Percentiles rank a stretch among this genome's conserved stretches.
Conservation (phyloP, 257 asterid species). For the Eucommia ulmoides region DNA sequence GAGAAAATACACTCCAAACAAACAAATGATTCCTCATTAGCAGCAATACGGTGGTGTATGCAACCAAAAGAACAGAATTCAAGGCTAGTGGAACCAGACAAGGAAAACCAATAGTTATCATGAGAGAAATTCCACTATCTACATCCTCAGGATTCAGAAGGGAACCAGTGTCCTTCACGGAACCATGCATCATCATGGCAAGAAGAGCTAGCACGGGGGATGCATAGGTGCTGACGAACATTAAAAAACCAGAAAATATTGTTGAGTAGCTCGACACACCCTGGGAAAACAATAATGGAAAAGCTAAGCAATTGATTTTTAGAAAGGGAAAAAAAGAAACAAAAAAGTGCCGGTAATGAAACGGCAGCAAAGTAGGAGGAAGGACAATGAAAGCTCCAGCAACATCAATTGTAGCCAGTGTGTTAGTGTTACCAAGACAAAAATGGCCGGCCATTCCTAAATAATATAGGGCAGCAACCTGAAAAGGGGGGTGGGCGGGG, state of each 20-base stretch:
- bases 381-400: conserved; percentile 88
- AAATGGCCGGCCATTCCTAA: conserved; percentile 92
- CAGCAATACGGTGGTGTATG: conserved; percentile 56
- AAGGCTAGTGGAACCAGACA: conserved; percentile 65
- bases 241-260: conserved; percentile 61
- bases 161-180: conserved; percentile 22
- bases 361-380: background rate
- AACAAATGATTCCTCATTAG: conserved; percentile 84
- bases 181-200: conserved; percentile 42
- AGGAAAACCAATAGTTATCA: conserved; percentile 41
- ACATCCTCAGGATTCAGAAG: conserved; percentile 10
- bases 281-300: conserved; percentile 22
- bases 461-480: conserved; percentile 73
- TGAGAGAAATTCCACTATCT: conserved; percentile 33
- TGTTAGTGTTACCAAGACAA: conserved; percentile 90
- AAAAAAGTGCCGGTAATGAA: conserved; percentile 6
- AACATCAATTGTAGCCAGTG: conserved; percentile 86
- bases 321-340: background rate
- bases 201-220: conserved; percentile 68
- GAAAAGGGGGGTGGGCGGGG: too few species aligned
- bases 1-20: conserved; percentile 94
- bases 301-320: conserved; percentile 15
- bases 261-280: conserved; percentile 90
- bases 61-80: conserved; percentile 56
- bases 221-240: conserved; percentile 86